Evolutionary conservation across 2,329 filamentous ascomycete genomes (phyloP).

Genomic region (Knufia petricola): DNA sequence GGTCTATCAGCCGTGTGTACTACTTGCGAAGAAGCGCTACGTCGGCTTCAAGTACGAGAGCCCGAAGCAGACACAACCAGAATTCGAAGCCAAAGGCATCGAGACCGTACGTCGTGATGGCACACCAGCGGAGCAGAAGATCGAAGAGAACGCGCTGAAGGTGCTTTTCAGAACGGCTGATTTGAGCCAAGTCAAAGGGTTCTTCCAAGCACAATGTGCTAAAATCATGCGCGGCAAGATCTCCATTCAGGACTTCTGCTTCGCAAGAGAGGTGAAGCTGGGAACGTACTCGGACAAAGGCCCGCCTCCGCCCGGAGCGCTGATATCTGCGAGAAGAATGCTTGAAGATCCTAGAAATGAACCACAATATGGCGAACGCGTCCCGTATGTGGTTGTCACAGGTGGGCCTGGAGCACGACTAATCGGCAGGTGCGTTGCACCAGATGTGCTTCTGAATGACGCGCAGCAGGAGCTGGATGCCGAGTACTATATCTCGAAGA

Average conservation of each 20-base stretch:
- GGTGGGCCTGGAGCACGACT: slow-evolving; percentile 78
- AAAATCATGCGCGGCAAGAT: slow-evolving; percentile 88
- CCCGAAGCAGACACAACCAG: slow-evolving; percentile 62
- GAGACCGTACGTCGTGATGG: slow-evolving; percentile 94
- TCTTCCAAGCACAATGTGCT: slow-evolving; percentile 79
- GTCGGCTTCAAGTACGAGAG: slow-evolving; percentile 95
- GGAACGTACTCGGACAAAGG: slow-evolving; percentile 79
- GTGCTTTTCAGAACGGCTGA: slow-evolving; percentile 85
- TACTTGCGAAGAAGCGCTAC: slow-evolving; percentile 94
- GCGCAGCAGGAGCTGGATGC: slow-evolving; percentile 75
- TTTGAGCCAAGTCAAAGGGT: slow-evolving; percentile 75
- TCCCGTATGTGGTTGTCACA: slow-evolving; percentile 87
- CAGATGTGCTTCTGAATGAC: slow-evolving; percentile 68
- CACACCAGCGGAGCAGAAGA: slow-evolving; percentile 90
- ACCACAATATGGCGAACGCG: slow-evolving; percentile 87
- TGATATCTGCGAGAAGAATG: slow-evolving; percentile 82
- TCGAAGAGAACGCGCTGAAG: slow-evolving; percentile 84
- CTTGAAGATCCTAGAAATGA: slow-evolving; percentile 75
- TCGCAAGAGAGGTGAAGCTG: slow-evolving; percentile 82
- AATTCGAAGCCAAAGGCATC: slow-evolving; percentile 97
- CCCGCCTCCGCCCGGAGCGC: slow-evolving; percentile 71
- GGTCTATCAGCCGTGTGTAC: slow-evolving; percentile 88
- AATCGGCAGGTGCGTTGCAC: slow-evolving; percentile 81
- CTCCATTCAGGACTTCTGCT: slow-evolving; percentile 91
- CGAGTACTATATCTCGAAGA: slow-evolving; percentile 95